A percentile compares a stretch with the other conserved stretches of the same genome.
Conservation (phyloP, 192 early-diverging fungal species). For the Backusella macrospora region DNA sequence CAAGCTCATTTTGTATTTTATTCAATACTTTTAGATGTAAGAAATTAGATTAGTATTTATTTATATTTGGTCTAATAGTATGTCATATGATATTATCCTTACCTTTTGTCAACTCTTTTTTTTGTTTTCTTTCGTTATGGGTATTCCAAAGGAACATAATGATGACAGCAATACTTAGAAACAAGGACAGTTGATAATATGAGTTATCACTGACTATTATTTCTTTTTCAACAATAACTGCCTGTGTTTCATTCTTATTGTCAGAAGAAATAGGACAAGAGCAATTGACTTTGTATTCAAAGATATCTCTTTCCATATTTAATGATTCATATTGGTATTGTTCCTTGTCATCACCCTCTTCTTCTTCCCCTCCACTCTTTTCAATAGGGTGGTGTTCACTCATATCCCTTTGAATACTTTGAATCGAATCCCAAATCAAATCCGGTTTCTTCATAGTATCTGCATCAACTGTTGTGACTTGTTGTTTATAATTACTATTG, state of each 20-base stretch:
- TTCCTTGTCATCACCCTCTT: too few relatives aligned
- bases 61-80: neutral
- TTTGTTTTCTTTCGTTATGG: neutral
- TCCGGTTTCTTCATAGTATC: neutral
- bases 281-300: neutral
- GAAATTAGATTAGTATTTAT: neutral
- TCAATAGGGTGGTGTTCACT: neutral
- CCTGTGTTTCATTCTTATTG: neutral
- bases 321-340: neutral
- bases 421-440: constrained; percentile 1
- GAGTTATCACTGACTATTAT: neutral
- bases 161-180: neutral
- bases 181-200: neutral
- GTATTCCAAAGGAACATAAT: neutral
- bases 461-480: neutral
- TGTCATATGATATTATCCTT: neutral
- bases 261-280: neutral
- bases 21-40: neutral
- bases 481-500: neutral
- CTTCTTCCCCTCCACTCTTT: too few relatives aligned
- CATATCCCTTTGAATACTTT: neutral
- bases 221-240: too few relatives aligned
- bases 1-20: neutral
- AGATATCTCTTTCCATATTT: neutral
- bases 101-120: neutral